Evolutionary conservation across 805 yeast species (phyloP).

Genomic region (Lachancea lanzarotensis): DNA sequence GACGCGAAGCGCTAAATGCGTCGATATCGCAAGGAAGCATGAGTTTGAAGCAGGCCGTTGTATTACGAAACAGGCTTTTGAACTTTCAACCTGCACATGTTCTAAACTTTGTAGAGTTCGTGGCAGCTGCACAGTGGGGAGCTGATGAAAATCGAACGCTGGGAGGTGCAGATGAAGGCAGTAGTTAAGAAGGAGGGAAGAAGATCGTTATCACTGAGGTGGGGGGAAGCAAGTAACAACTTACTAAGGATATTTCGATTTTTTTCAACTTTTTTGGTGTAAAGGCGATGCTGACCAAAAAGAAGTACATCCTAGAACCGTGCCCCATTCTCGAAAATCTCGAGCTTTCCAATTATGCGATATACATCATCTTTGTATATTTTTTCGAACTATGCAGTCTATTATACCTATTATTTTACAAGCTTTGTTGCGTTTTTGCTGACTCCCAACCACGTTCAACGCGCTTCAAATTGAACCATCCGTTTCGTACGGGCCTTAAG

Average conservation of each 20-base stretch:
- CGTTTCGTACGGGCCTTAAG: conserved; percentile 97
- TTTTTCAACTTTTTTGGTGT: too few relatives aligned
- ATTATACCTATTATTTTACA: conserved; percentile 2
- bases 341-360: not conserved
- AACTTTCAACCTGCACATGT: conserved; percentile 11
- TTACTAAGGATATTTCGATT: too few relatives aligned
- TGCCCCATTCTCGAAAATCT: too few relatives aligned
- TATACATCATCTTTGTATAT: not conserved
- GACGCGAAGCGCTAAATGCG: conserved; percentile 9
- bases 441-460: conserved; percentile 33
- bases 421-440: not conserved
- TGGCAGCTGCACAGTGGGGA: conserved; percentile 12
- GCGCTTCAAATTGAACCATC: conserved; percentile 86
- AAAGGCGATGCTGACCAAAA: too few relatives aligned
- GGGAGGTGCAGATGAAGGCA: not conserved
- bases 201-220: too few relatives aligned
- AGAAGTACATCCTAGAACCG: too few relatives aligned
- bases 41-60: conserved; percentile 11
- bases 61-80: conserved; percentile 12
- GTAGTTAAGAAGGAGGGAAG: too few relatives aligned
- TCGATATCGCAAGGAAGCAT: conserved; percentile 10
- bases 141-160: conserved; percentile 8
- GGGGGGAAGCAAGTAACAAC: too few relatives aligned
- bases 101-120: conserved; percentile 7
- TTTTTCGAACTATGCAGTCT: not conserved